Evolutionary conservation across 352 stramenopile species (phyloP).

Genomic region (Thalassiosira oceanica): DNA sequence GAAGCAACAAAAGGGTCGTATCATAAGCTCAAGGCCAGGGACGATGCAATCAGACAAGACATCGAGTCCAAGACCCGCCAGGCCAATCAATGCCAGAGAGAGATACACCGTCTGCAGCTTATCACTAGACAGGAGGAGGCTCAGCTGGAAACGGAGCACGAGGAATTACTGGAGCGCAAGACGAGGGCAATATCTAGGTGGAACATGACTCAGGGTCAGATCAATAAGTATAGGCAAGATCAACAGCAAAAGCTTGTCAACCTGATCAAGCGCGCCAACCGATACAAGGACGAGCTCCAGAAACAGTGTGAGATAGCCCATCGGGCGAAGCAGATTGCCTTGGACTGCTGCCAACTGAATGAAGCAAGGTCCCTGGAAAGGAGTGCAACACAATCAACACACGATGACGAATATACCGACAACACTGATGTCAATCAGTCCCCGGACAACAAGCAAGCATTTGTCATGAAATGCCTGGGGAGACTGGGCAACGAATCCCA

Average conservation of each 20-base stretch:
- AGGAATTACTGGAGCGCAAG: constrained; percentile 88
- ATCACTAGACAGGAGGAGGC: constrained; percentile 89
- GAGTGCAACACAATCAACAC: neutral
- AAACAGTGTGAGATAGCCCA: constrained; percentile 49
- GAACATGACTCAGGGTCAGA: constrained; percentile 32
- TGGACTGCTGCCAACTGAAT: constrained; percentile 57
- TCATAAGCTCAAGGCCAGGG: constrained; percentile 90
- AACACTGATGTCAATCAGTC: no score
- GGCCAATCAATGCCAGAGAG: constrained; percentile 89
- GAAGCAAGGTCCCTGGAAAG: constrained; percentile 70
- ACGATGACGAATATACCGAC: no score
- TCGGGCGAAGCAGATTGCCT: constrained; percentile 63
- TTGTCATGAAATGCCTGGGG: constrained; percentile 85
- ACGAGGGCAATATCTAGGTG: constrained; percentile 66
- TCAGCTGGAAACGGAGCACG: constrained; percentile 88
- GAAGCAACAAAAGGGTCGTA: constrained; percentile 91
- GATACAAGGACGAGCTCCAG: constrained; percentile 31
- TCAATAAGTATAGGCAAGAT: constrained; percentile 30
- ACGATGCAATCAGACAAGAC: constrained; percentile 88
- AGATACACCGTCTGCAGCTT: constrained; percentile 87
- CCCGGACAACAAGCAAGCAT: constrained; percentile 57
- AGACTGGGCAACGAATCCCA: constrained; percentile 13
- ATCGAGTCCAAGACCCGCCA: constrained; percentile 92
- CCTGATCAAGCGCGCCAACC: constrained; percentile 38
- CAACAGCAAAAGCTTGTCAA: constrained; percentile 27